Evolutionary conservation across 805 yeast genomes (phyloP).

Genomic region (Sungouiozyma ichnusensis): DNA sequence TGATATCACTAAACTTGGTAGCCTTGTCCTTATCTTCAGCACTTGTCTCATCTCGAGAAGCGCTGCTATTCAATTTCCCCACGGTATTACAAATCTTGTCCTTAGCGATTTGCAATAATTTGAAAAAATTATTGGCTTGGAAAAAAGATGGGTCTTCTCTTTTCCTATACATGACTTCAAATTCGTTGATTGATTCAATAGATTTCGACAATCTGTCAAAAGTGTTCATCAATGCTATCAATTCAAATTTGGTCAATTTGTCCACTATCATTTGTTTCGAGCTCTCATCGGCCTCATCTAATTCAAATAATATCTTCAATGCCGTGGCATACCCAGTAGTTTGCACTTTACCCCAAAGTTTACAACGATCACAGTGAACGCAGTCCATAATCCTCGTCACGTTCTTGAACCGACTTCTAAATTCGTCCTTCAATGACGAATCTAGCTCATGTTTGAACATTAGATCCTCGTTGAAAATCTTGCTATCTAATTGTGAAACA

Average conservation of each 20-base stretch:
- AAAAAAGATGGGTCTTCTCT: slow-evolving; percentile 20
- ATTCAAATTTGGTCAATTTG: slow-evolving; percentile 63
- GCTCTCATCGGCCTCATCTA: slow-evolving; percentile 37
- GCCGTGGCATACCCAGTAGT: slow-evolving; percentile 98
- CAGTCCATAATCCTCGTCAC: slow-evolving; percentile 94
- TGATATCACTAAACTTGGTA: slow-evolving; percentile 18
- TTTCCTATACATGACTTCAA: slow-evolving; percentile 44
- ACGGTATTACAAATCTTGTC: slow-evolving; percentile 8
- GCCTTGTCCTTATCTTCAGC: neutral
- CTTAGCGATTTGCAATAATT: slow-evolving; percentile 22
- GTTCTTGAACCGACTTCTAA: slow-evolving; percentile 74
- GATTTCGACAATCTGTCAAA: slow-evolving; percentile 87
- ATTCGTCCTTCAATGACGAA: slow-evolving; percentile 63
- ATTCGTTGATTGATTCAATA: slow-evolving; percentile 60
- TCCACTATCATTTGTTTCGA: slow-evolving; percentile 41
- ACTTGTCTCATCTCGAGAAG: no score
- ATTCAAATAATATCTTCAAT: slow-evolving; percentile 76
- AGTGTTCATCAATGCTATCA: slow-evolving; percentile 85
- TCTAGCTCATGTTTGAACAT: slow-evolving; percentile 38
- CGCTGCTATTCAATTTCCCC: neutral
- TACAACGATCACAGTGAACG: slow-evolving; percentile 95
- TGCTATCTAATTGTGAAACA: slow-evolving; percentile 27
- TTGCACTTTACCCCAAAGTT: slow-evolving; percentile 97
- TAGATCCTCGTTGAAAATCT: slow-evolving; percentile 41
- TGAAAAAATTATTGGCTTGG: slow-evolving; percentile 26